Base-by-base conservation (phyloP, 1,284 basidiomycete genomes). In the Ustilago cynodontis region DNA sequence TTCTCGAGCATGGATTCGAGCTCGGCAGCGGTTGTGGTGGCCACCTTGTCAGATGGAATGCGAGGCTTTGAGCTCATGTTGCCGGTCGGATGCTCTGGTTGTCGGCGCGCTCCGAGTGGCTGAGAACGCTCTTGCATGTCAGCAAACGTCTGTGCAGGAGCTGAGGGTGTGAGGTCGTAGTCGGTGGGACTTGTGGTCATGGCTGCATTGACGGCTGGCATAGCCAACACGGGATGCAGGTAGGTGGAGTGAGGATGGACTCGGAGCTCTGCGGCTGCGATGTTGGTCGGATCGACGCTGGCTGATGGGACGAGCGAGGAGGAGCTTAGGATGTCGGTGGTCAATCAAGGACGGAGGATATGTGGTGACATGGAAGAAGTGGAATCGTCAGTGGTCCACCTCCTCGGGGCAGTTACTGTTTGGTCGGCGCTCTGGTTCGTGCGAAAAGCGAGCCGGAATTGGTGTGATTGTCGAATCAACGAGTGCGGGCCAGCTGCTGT, bases 121-220 rank as follows among this genome's bases (percentile, higher is more conserved):
- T 63, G 63, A 31, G 64, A 63, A 10, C 62, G 70, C 6, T 70
- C 51, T 45, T 75, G 72, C 64, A 75, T 50, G 47, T 60, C 31
- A 20, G 72, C 72, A 56, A 75, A 75, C 2, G 67, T 61, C 43
- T 71, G 72, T 33, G 67, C 50, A 22, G 62, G 53, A 8, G 67
- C 62, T 7, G 72, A 74, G 8, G 71, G 72, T 6, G 72, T 75
- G 60, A 66, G 68, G 24, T 75, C 72, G 59, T 59, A 49, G 57
- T 74, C 71, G 22, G 61, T 33, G 1, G 59, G 35, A 51, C 55
- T 59, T 50, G 53, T 65, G 33, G 56, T 35, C 47, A 50, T 41
- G 43, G 9, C 24, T 51, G 57, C 39, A 47, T 64, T 39, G 43
- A 28, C n/a, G 14, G 14, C 50, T 26, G 58, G 49, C 58, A 60